These are phyloP conservation scores for Hypocreales sp. DNA, from an alignment of 2,329 filamentous ascomycete genomes.

Conservation along the genomic window DNA sequence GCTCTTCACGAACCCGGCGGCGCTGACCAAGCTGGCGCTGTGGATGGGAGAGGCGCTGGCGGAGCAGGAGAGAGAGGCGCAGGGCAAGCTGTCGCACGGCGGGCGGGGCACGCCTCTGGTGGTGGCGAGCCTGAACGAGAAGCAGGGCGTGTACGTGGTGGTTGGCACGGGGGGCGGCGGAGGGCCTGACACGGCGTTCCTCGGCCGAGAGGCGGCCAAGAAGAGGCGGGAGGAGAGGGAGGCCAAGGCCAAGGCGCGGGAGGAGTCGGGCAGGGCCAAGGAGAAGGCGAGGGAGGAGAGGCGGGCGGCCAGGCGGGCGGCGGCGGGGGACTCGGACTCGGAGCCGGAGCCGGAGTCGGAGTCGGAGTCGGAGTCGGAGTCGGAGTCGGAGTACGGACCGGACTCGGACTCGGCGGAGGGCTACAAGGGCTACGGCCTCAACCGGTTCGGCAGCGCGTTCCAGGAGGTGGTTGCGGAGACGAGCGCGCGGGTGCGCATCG, in stretches of 20 bases:
- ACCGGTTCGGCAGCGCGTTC: slow-evolving; percentile 88
- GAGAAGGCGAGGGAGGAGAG: slow-evolving; percentile 46
- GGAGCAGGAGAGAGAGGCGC: slow-evolving; percentile 69
- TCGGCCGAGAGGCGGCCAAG: slow-evolving; percentile 50
- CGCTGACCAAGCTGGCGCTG: slow-evolving; percentile 79
- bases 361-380: slow-evolving; percentile 17
- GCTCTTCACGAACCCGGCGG: slow-evolving; percentile 87
- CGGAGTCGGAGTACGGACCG: slow-evolving; percentile 28
- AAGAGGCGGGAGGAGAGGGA: slow-evolving; percentile 48
- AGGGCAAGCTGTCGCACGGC: slow-evolving; percentile 52
- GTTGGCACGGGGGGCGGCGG: slow-evolving; percentile 85
- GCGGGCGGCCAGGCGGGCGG: slow-evolving; percentile 37
- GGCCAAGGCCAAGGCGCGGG: slow-evolving; percentile 44
- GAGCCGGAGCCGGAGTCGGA: slow-evolving; percentile 30
- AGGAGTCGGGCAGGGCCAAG: slow-evolving; percentile 40
- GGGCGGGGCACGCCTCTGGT: slow-evolving; percentile 73
- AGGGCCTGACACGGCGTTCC: slow-evolving; percentile 53
- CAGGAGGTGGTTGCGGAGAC: slow-evolving; percentile 90
- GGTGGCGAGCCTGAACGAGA: slow-evolving; percentile 78
- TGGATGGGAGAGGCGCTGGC: slow-evolving; percentile 90
- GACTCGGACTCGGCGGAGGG: slow-evolving; percentile 37
- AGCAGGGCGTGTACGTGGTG: slow-evolving; percentile 74
- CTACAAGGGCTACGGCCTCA: slow-evolving; percentile 58
- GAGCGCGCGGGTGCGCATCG: slow-evolving; percentile 75
- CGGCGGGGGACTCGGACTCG: slow-evolving; percentile 23